Conservation (phyloP, 2,329 filamentous ascomycete genomes). For the Emergomyces pasteurianus region DNA sequence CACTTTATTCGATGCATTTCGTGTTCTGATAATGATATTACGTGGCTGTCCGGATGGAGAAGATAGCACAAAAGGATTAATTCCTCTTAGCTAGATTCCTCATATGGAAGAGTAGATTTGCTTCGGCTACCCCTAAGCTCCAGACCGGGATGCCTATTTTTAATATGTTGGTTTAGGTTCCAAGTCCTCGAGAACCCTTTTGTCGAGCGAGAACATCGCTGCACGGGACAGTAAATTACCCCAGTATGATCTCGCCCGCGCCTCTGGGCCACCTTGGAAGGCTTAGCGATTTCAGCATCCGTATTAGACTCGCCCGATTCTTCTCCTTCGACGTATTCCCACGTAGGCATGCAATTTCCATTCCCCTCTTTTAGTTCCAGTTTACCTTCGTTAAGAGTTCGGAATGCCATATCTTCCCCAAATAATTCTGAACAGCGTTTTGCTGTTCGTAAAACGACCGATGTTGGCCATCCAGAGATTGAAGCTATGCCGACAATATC, state of each 20-base stretch:
- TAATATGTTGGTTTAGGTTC: slow-evolving; percentile 26
- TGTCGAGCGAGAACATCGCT: slow-evolving; percentile 17
- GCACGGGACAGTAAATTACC: slow-evolving; percentile 22
- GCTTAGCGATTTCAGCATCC: slow-evolving; percentile 10
- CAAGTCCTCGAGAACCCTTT: slow-evolving; percentile 25
- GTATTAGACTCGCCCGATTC: slow-evolving; percentile 13
- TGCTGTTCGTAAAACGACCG: slow-evolving; percentile 55
- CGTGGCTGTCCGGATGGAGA: neutral
- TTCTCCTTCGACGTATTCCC: slow-evolving; percentile 24
- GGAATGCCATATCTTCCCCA: slow-evolving; percentile 55
- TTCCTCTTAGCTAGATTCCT: neutral
- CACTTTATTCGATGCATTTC: neutral
- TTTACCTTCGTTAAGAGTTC: slow-evolving; percentile 39
- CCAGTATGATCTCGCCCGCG: neutral
- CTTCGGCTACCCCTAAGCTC: neutral
- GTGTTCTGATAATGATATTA: neutral
- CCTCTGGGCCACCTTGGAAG: neutral
- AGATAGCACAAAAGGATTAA: neutral
- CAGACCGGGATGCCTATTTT: slow-evolving; percentile 17
- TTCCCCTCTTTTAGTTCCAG: slow-evolving; percentile 11
- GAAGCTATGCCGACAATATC: slow-evolving; percentile 71
- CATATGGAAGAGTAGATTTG: neutral
- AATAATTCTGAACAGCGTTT: slow-evolving; percentile 68
- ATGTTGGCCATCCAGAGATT: slow-evolving; percentile 55
- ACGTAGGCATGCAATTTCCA: slow-evolving; percentile 8